Evolutionary conservation across 2,329 filamentous ascomycete genomes (phyloP), one percentile per base, ranked within the genome.

Genomic region (Penicillium corylophilum): DNA sequence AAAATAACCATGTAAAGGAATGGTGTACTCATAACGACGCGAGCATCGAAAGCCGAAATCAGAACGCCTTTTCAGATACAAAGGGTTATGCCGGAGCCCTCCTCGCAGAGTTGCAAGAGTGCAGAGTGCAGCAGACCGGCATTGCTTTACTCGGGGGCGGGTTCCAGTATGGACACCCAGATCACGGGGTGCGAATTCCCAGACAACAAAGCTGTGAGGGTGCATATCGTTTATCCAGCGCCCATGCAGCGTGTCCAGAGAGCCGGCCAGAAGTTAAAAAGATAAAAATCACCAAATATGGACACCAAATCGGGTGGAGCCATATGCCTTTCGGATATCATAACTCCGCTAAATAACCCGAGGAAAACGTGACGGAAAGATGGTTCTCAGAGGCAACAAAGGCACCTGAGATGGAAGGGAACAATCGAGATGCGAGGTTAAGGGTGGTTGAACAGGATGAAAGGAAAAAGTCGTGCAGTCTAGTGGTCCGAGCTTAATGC

Each of bases 401-500:
- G 44, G 40, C 46, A 52, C 57, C 46, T 48, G 53, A 46, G 38
- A 52, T 55, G 46, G 39, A 51, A 50, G 54, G 42, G 39, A 46
- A 51, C 46, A 39, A 49, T 56, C 51, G 59, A 50, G 50, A 53
- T 48, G 54, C 46, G 44, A 49, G 50, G 51, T 41, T 50, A 45
- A 23, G 31, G 28, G 45, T 48, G 28, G 35, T 22, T 20, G 23
- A 49, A 50, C 40, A 39, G 33, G 46, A 13, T 38, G 35, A 13
- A 23, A 16, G 42, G 33, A 41, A 40, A 48, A 26, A 31, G 26
- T 44, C 39, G 33, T 47, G 28, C 45, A 41, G n/a, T 39, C 60
- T 63, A 67, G 51, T 55, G 62, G 57, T 70, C 67, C 12, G 67
- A 67, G 50, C 70, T 71, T 5, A 64, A 67, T 41, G 69, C 67